phyloP scores from a whole-genome alignment of 371 early-diverging fungal genomes.

The Mucor racemosus region DNA sequence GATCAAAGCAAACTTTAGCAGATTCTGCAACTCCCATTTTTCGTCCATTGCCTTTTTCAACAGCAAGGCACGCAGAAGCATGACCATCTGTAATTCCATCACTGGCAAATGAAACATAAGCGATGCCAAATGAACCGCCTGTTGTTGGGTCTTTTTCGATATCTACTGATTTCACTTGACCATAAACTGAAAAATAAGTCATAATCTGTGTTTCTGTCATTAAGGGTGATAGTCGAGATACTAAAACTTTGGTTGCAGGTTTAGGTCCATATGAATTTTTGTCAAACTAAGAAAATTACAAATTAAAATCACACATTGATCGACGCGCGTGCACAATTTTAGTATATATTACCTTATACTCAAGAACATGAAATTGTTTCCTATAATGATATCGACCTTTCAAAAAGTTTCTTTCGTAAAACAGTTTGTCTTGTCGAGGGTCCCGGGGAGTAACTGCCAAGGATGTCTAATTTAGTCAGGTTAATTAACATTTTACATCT shows the following conservation, averaged over 20 bases:
- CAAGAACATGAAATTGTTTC: conserved; percentile 26
- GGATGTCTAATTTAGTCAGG: background rate
- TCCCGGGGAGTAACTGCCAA: conserved; percentile 32
- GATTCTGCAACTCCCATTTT: conserved; percentile 55
- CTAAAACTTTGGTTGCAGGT: conserved; percentile 39
- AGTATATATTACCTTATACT: conserved; percentile 34
- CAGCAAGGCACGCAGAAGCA: conserved; percentile 52
- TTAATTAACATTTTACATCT: background rate
- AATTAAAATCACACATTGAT: background rate
- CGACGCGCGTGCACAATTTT: background rate
- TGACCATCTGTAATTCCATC: conserved; percentile 33
- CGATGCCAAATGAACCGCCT: conserved; percentile 61
- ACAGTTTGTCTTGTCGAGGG: conserved; percentile 41
- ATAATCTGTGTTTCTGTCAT: conserved; percentile 51
- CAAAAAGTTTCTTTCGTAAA: conserved; percentile 39
- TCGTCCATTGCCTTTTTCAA: conserved; percentile 63
- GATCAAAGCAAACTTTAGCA: conserved; percentile 69
- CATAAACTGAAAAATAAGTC: conserved; percentile 61
- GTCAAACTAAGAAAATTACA: conserved; percentile 34
- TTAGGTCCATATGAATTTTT: conserved; percentile 42
- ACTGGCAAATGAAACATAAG: conserved; percentile 54
- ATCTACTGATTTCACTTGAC: conserved; percentile 52
- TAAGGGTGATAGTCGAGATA: conserved; percentile 46
- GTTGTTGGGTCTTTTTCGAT: conserved; percentile 60
- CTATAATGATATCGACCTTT: conserved; percentile 15